Conservation (phyloP, 176 grass and related monocot genomes). For the Oryza longistaminata region DNA sequence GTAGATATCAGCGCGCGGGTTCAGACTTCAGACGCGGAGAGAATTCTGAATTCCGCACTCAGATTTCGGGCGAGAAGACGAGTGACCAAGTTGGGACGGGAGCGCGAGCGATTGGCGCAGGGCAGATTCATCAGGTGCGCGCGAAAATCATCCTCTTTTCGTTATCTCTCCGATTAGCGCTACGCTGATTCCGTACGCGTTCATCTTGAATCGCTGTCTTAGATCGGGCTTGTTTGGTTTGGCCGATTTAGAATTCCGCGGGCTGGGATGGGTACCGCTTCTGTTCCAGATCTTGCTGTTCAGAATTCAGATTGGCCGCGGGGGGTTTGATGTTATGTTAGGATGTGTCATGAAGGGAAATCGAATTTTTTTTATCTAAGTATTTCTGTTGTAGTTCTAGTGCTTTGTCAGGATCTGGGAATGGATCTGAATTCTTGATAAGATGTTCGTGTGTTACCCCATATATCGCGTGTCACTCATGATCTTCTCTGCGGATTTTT, state of each 20-base stretch:
- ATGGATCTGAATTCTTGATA: neutral
- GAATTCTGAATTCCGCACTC: neutral
- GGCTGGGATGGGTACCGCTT: neutral
- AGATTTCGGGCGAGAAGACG: neutral
- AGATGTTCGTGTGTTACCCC: neutral
- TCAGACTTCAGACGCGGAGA: neutral
- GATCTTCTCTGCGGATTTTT: neutral
- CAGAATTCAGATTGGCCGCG: neutral
- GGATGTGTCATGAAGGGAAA: neutral
- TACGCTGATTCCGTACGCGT: neutral
- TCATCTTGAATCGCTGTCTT: neutral
- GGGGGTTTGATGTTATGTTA: neutral
- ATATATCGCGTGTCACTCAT: too few species aligned
- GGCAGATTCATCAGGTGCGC: conserved; percentile 30
- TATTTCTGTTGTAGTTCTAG: neutral
- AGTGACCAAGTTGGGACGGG: neutral
- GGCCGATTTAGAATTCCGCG: neutral
- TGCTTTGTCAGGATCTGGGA: neutral
- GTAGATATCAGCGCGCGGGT: neutral
- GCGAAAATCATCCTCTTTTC: neutral
- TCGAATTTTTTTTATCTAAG: neutral
- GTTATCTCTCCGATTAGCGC: neutral
- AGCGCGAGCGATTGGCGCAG: neutral
- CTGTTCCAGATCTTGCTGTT: neutral
- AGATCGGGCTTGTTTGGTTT: neutral